These are phyloP conservation scores for Boletus edulis DNA, from an alignment of 768 basidiomycete genomes.

Conservation along the genomic window DNA sequence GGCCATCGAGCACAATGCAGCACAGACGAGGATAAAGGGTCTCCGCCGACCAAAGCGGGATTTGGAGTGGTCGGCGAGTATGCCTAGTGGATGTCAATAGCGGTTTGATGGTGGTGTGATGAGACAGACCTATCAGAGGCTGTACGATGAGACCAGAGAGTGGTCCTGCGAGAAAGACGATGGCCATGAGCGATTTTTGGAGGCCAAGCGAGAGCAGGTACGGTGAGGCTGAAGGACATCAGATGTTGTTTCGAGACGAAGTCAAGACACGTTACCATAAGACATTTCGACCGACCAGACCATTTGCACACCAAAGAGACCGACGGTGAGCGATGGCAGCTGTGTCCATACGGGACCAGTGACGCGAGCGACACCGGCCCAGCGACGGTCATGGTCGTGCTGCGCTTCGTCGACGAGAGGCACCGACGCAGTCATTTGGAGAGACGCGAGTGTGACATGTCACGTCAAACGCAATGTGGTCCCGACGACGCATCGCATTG, in stretches of 20 bases:
- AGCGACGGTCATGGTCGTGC: conserved; percentile 33
- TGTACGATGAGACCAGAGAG: conserved; percentile 89
- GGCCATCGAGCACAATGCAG: conserved; percentile 61
- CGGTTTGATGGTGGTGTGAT: not conserved
- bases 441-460: not conserved
- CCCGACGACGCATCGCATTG: not conserved
- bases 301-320: conserved; percentile 80
- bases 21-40: conserved; percentile 79
- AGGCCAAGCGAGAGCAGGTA: conserved; percentile 89
- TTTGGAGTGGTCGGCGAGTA: conserved; percentile 81
- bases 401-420: conserved; percentile 45
- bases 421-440: conserved; percentile 51
- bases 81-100: conserved; percentile 30
- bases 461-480: not conserved
- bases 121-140: conserved; percentile 69
- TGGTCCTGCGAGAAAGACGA: conserved; percentile 92
- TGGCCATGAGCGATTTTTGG: conserved; percentile 81
- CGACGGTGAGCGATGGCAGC: conserved; percentile 70
- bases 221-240: conserved; percentile 56
- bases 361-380: conserved; percentile 57
- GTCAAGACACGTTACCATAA: conserved; percentile 48
- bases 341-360: conserved; percentile 66
- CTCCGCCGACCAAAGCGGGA: conserved; percentile 82
- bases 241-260: not conserved
- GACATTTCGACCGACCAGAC: conserved; percentile 97